Evolutionary conservation across 2,329 filamentous ascomycete genomes (phyloP), one percentile per base, ranked within the genome.

Genomic region (Colletotrichum nymphaeae): DNA sequence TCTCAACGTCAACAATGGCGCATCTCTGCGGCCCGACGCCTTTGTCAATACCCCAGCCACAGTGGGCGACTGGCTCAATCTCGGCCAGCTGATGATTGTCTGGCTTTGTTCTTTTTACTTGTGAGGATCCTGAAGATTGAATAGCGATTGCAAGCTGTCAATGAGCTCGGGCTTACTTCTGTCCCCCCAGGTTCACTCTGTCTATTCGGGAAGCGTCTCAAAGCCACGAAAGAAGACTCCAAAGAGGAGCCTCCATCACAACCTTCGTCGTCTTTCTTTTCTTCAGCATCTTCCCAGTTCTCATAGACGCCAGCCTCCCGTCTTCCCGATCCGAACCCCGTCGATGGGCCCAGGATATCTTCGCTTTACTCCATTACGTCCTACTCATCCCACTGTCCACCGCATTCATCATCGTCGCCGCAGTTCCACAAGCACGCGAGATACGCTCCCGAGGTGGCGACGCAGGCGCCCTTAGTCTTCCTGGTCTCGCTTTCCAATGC

Each of bases 51-150:
- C 52, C 30, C 67, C 71, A 8, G 62, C 63, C 9, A 63, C 60
- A 0, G 30, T 28, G 24, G 67, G 71, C 22, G 67, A 74, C 71
- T 70, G 67, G 67, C 19, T 70, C 35, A 74, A 74, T 19, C 35
- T 74, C 16, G 30, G 16, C 5, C 67, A 74, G 57, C 57, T 74
- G 2, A 37, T 6, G 2, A 24, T 63, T 28, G 52, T 74, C 2
- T 74, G 67, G 57, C 3, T 68, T 26, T 63, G 49, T 49, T 52
- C 37, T 4, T 22, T 72, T 6, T 4, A 24, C 9, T 14, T 72
- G 58, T 72, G 2, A 7, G 69, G 42, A n/a, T n/a, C 6, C 35
- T 28, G 22, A 9, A 62, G 11, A 62, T 11, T 11, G 2, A 26
- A 37, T n/a, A 26, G 7, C 19, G 11, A 4, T 26, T 12, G 56